These are phyloP conservation scores for Chaetomium tenue DNA, from an alignment of 495 filamentous ascomycete genomes.

Conservation along the genomic window DNA sequence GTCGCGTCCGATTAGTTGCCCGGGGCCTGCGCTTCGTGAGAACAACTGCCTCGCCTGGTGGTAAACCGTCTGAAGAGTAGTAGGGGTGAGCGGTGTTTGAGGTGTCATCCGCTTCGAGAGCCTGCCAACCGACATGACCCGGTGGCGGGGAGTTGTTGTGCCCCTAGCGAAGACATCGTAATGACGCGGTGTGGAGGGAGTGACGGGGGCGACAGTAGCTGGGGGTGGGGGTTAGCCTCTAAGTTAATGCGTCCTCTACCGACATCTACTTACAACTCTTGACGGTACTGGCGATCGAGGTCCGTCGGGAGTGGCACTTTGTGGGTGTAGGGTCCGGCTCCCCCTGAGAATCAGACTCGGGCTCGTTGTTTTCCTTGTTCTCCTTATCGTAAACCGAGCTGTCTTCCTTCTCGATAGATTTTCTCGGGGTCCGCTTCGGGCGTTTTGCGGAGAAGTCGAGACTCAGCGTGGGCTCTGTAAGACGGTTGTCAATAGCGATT, in stretches of 20 bases:
- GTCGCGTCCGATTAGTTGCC: conserved; percentile 78
- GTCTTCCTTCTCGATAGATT: conserved; percentile 35
- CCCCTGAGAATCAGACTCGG: conserved; percentile 18
- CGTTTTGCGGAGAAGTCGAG: conserved; percentile 52
- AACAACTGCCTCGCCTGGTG: conserved; percentile 86
- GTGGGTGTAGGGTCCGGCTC: conserved; percentile 34
- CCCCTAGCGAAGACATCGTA: conserved; percentile 50
- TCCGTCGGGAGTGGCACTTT: conserved; percentile 23
- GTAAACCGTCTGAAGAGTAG: conserved; percentile 67
- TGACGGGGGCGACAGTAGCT: conserved; percentile 47
- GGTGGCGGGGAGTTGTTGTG: conserved; percentile 47
- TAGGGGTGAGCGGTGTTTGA: conserved; percentile 63
- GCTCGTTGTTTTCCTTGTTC: conserved; percentile 34
- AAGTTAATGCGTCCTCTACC: background rate
- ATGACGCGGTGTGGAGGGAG: conserved; percentile 63
- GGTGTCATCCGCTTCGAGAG: conserved; percentile 55
- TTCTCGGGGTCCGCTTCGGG: conserved; percentile 53
- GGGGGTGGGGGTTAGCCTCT: background rate
- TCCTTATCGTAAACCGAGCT: conserved; percentile 41
- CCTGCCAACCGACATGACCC: conserved; percentile 51
- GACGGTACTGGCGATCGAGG: conserved; percentile 21
- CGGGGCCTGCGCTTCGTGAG: conserved; percentile 70
- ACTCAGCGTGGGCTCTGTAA: conserved; percentile 28
- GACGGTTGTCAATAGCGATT: conserved; percentile 36
- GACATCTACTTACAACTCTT: conserved; percentile 20